Evolutionary conservation across 257 asterid species (phyloP), one percentile per base, ranked within the genome.

Genomic region (Vinca minor): DNA sequence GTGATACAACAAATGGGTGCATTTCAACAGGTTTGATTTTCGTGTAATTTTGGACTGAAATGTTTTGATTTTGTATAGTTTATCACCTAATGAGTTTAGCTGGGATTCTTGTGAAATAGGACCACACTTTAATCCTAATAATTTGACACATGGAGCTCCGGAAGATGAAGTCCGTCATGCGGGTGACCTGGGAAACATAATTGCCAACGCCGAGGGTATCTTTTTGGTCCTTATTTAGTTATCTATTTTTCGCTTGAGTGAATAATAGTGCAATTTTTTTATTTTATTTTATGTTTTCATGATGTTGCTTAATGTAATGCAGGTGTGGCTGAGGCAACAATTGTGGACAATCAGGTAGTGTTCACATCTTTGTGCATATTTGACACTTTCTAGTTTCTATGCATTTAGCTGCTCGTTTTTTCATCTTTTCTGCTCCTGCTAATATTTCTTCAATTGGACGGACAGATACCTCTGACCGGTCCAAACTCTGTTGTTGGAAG

Each of bases 181-280:
- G 96, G 98, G 98, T 77, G 98, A 92, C 96, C 98, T 92, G 98
- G 98, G 98, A 92, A 92, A 92, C 96, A 89, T 92, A 83, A 82
- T 82, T 78, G 96, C 98, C 64, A 87, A 92, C 53, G 86, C 89
- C 45, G 87, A 87, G 1, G 98, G 98, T 92, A 89, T 31, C 59
- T 69, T 42, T 55, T 36, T 54, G 25, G 4, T 41, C 3, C 25
- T 49, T n/a, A 39, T 35, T 48, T 44, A 6, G 8, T n/a, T 52
- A 17, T 57, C 35, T 26, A 1, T 45, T n/a, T 64, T 46, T 62
- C 56, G 1, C 10, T 44, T 53, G 34, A 63, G 66, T 54, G 45
- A 57, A 25, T 63, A 18, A 47, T 8, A 25, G 0, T 45, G 50
- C 3, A 35, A 15, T 31, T 38, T 38, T 38, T 8, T 38, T 34